Evolutionary conservation across 2,329 filamentous ascomycete species (phyloP).

Genomic region (Nannizziopsis arthrosporioides): DNA sequence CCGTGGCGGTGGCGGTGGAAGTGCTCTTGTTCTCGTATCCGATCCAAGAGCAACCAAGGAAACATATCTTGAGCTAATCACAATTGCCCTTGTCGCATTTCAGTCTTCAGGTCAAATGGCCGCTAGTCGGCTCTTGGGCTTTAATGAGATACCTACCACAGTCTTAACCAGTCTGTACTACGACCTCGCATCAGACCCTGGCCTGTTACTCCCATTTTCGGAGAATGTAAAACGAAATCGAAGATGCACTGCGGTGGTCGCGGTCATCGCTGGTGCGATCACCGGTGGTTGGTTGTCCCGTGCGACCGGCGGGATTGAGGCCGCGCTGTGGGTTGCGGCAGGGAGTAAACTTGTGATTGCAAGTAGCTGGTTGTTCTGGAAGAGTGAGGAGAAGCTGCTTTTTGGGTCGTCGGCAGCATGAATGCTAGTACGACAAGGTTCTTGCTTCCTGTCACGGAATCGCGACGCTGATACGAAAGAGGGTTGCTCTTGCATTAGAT

Average conservation of each 20-base stretch:
- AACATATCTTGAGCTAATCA: conserved; percentile 32
- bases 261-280: conserved; percentile 32
- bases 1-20: conserved; percentile 12
- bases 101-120: conserved; percentile 36
- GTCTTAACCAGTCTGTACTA: conserved; percentile 38
- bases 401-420: background rate
- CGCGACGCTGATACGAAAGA: too few species aligned
- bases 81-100: conserved; percentile 35
- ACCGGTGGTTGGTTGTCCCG: conserved; percentile 34
- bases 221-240: conserved; percentile 31
- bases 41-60: background rate
- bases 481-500: too few species aligned
- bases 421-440: too few species aligned
- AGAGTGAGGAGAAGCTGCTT: conserved; percentile 3
- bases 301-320: conserved; percentile 33
- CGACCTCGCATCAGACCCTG: conserved; percentile 35
- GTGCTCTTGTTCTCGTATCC: conserved; percentile 12
- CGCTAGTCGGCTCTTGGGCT: conserved; percentile 31
- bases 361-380: conserved; percentile 32
- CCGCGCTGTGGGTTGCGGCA: conserved; percentile 34
- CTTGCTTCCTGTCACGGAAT: too few species aligned
- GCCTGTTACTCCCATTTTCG: conserved; percentile 24
- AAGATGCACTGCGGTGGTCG: conserved; percentile 29
- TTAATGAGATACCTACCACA: conserved; percentile 37
- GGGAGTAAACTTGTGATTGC: conserved; percentile 31